Conservation (phyloP, 257 asterid species). For the Salvia miltiorrhiza region DNA sequence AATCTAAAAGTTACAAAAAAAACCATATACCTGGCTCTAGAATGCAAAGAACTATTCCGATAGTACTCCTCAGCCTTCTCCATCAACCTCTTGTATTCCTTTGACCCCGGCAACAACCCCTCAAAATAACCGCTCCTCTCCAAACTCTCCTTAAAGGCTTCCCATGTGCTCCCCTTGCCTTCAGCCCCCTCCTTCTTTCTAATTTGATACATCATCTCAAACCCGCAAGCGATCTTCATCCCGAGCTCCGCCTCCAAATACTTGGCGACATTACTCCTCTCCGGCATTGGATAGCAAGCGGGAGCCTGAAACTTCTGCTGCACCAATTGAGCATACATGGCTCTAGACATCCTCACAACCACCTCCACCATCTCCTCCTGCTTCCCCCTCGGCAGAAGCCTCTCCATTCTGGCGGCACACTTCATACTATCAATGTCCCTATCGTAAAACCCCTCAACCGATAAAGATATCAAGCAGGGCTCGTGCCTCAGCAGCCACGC, state of each 20-base stretch:
- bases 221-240: constrained; percentile 88
- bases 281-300: constrained; percentile 71
- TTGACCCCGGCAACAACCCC: constrained; percentile 77
- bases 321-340: constrained; percentile 91
- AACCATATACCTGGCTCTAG: constrained; percentile 50
- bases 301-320: constrained; percentile 91
- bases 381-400: constrained; percentile 57
- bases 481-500: constrained; percentile 83
- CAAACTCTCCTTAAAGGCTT: constrained; percentile 60
- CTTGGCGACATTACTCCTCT: constrained; percentile 50
- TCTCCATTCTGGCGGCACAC: constrained; percentile 73
- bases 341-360: constrained; percentile 77
- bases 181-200: constrained; percentile 71
- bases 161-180: constrained; percentile 96
- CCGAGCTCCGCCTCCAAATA: constrained; percentile 85
- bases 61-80: constrained; percentile 75
- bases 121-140: constrained; percentile 73
- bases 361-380: constrained; percentile 71
- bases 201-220: constrained; percentile 90
- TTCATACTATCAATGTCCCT: constrained; percentile 93
- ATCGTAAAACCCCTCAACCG: constrained; percentile 85
- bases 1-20: not conserved
- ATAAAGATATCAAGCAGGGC: constrained; percentile 59
- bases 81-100: constrained; percentile 66
- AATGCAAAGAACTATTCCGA: constrained; percentile 52